A percentile compares a stretch with the other conserved stretches of the same genome.
phyloP scores from a whole-genome alignment of 345 rosid genomes.

The Pistacia vera region DNA sequence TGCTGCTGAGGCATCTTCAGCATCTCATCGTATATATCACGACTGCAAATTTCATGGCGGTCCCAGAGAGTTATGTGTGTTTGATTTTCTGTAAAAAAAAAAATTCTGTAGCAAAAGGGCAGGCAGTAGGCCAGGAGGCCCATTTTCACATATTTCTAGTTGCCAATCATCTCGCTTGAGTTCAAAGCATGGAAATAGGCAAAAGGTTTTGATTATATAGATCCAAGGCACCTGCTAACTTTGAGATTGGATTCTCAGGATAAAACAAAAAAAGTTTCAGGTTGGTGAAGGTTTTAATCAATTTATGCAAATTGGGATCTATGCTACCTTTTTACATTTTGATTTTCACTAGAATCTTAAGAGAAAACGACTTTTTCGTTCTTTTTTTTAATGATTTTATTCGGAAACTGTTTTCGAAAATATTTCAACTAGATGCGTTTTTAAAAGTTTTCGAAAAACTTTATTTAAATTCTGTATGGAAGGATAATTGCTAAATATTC shows the following conservation, averaged over 20 bases:
- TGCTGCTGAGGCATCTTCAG: neutral
- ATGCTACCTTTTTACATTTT: neutral
- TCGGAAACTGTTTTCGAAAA: too few species aligned
- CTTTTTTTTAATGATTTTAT: too few species aligned
- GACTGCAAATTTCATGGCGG: neutral
- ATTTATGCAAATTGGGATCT: neutral
- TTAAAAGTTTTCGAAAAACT: too few species aligned
- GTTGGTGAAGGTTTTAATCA: neutral
- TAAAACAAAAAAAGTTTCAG: neutral
- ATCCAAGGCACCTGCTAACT: neutral
- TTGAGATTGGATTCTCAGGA: neutral
- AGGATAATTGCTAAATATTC: too few species aligned
- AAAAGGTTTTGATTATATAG: neutral
- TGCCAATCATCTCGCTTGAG: constrained; percentile 5
- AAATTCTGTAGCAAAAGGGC: neutral
- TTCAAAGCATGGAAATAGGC: neutral
- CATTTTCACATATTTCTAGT: neutral
- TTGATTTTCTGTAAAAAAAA: too few species aligned
- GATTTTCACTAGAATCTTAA: neutral
- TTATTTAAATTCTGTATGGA: too few species aligned
- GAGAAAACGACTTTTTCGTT: too few species aligned
- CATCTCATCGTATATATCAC: too few species aligned
- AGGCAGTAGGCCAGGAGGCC: neutral
- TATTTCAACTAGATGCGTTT: too few species aligned
- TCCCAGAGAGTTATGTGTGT: neutral